Percentiles rank a stretch among this genome's conserved stretches.
phyloP scores from a whole-genome alignment of 192 early-diverging fungal genomes.

The Tieghemiomyces parasiticus region DNA sequence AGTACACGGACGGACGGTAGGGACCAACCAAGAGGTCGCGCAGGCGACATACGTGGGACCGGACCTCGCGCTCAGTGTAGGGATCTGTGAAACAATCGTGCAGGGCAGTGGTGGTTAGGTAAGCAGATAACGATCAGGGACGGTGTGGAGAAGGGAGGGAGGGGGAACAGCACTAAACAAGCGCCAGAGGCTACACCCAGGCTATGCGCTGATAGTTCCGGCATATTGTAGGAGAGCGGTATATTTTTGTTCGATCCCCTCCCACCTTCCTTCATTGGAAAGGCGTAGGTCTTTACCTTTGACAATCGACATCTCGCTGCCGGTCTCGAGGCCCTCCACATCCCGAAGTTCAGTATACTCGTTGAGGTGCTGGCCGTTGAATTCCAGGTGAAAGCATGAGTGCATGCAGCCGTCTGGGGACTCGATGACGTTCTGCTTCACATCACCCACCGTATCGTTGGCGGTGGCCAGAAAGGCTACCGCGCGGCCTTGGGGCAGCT shows the following conservation, averaged over 20 bases:
- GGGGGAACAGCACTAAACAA: too few species aligned
- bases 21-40: slow-evolving; percentile 73
- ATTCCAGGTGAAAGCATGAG: slow-evolving; percentile 81
- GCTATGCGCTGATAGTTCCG: too few species aligned
- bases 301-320: slow-evolving; percentile 53
- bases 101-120: too few species aligned
- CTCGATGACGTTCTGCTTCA: slow-evolving; percentile 78
- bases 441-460: slow-evolving; percentile 66
- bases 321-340: slow-evolving; percentile 46
- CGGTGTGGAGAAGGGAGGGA: too few species aligned
- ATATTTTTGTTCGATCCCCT: too few species aligned
- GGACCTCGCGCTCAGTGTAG: slow-evolving; percentile 89
- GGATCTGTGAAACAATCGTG: too few species aligned
- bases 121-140: too few species aligned
- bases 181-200: too few species aligned
- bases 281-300: too few species aligned
- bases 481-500: neutral
- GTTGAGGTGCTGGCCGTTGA: slow-evolving; percentile 52
- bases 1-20: slow-evolving; percentile 33
- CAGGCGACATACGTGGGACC: slow-evolving; percentile 75
- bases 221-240: too few species aligned
- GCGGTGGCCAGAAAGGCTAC: slow-evolving; percentile 35
- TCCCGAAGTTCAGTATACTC: slow-evolving; percentile 64
- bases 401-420: slow-evolving; percentile 68
- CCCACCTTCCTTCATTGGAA: too few species aligned